A percentile compares a stretch with the other conserved stretches of the same genome.
phyloP scores from a whole-genome alignment of 2,329 filamentous ascomycete species.

The Hirsutella thompsonii region DNA sequence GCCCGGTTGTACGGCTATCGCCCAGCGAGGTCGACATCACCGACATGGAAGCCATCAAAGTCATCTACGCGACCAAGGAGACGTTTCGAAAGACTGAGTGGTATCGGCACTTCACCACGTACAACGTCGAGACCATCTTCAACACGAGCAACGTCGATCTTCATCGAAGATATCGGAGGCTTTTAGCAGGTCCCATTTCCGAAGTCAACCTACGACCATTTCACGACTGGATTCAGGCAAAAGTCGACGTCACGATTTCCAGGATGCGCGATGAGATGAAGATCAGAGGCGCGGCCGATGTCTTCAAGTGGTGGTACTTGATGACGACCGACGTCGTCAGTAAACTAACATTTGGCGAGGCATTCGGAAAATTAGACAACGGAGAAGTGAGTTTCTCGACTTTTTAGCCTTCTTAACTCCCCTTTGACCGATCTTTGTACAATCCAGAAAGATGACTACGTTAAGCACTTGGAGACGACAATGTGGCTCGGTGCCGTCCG shows the following conservation, averaged over 20 bases:
- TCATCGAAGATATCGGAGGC: slow-evolving; percentile 24
- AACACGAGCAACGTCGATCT: slow-evolving; percentile 22
- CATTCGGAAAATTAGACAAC: slow-evolving; percentile 18
- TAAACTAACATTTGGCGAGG: slow-evolving; percentile 37
- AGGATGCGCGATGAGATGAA: slow-evolving; percentile 20
- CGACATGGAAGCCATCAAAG: slow-evolving; percentile 8
- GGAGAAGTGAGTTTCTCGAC: neutral
- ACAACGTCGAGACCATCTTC: slow-evolving; percentile 18
- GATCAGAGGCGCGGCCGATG: slow-evolving; percentile 20
- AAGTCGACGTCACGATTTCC: neutral
- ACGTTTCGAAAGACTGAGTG: slow-evolving; percentile 11
- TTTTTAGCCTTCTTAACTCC: neutral
- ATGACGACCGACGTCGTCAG: slow-evolving; percentile 39
- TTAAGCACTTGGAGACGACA: slow-evolving; percentile 20
- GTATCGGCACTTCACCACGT: slow-evolving; percentile 9
- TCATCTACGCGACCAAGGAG: slow-evolving; percentile 19
- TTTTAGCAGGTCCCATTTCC: slow-evolving; percentile 26
- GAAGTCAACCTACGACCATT: slow-evolving; percentile 15
- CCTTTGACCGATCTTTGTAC: slow-evolving; percentile 11
- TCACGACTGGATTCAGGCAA: neutral
- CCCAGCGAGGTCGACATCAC: slow-evolving; percentile 11
- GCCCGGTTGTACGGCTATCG: slow-evolving; percentile 11
- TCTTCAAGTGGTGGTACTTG: slow-evolving; percentile 38
- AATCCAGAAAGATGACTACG: slow-evolving; percentile 21
- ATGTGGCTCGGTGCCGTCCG: slow-evolving; percentile 10